Evolutionary conservation across 2,329 filamentous ascomycete species (phyloP).

Genomic region (Aspergillus amoenus): DNA sequence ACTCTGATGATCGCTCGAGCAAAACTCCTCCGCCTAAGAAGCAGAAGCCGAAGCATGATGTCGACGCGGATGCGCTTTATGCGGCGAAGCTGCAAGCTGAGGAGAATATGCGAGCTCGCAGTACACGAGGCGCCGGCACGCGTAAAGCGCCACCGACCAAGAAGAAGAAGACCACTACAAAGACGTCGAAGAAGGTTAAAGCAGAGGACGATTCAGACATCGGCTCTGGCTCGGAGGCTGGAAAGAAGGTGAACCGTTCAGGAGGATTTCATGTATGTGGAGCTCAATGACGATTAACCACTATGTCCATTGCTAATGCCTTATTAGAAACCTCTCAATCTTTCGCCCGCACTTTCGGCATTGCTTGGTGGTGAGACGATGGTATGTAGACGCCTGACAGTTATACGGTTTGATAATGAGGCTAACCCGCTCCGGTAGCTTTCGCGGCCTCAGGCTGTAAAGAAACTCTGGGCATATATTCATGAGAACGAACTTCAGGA

Average conservation of each 20-base stretch:
- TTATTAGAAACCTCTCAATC: conserved; percentile 46
- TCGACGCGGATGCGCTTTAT: conserved; percentile 80
- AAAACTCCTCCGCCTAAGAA: conserved; percentile 57
- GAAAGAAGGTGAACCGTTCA: conserved; percentile 70
- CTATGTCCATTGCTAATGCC: neutral
- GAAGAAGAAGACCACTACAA: conserved; percentile 57
- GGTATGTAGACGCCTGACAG: conserved; percentile 30
- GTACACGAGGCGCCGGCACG: conserved; percentile 71
- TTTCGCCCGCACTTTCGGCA: conserved; percentile 46
- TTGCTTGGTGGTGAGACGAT: conserved; percentile 45
- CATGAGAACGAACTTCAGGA: conserved; percentile 86
- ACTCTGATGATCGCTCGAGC: conserved; percentile 36
- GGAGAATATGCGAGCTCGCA: conserved; percentile 73
- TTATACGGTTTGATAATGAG: neutral
- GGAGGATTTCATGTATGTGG: conserved; percentile 76
- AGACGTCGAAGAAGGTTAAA: conserved; percentile 67
- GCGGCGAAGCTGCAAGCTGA: conserved; percentile 89
- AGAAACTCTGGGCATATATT: conserved; percentile 95
- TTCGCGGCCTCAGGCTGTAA: conserved; percentile 91
- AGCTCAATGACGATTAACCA: neutral
- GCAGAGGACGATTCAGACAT: conserved; percentile 78
- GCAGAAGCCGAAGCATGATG: conserved; percentile 58
- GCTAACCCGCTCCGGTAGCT: conserved; percentile 55
- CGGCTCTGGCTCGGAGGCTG: conserved; percentile 58
- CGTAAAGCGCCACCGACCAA: conserved; percentile 60